Conservation (phyloP, 768 basidiomycete genomes). For the Leccinum obscurum region DNA sequence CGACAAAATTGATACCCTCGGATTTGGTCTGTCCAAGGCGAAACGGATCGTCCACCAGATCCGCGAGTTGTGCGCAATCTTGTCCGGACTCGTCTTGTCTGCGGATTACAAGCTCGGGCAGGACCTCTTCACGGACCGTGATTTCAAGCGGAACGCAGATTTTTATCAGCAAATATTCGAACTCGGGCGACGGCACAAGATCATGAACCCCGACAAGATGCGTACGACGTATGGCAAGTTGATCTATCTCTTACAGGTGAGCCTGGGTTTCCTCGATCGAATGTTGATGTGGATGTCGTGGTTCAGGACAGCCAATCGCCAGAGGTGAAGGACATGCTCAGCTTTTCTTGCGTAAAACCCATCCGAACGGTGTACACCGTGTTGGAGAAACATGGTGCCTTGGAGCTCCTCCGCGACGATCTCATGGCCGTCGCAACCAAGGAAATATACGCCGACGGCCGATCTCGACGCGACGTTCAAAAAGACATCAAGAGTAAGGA, state of each 20-base stretch:
- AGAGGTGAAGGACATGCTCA: conserved; percentile 77
- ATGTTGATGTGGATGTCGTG: background rate
- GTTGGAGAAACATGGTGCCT: conserved; percentile 61
- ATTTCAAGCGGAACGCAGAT: conserved; percentile 76
- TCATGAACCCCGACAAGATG: conserved; percentile 94
- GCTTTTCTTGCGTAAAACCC: conserved; percentile 75
- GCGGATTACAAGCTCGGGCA: conserved; percentile 91
- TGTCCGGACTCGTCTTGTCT: conserved; percentile 78
- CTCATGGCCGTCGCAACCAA: conserved; percentile 75
- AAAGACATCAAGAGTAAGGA: conserved; percentile 84
- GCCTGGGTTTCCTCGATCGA: conserved; percentile 11
- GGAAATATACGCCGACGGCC: conserved; percentile 74
- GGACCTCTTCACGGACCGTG: conserved; percentile 77
- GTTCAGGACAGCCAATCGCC: conserved; percentile 78
- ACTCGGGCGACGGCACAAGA: conserved; percentile 81
- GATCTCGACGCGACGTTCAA: conserved; percentile 75
- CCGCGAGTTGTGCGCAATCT: conserved; percentile 82
- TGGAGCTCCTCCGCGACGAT: conserved; percentile 74
- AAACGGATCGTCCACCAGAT: conserved; percentile 87
- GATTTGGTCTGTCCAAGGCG: conserved; percentile 77
- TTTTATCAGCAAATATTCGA: conserved; percentile 84
- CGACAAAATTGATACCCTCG: conserved; percentile 84
- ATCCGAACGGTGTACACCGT: conserved; percentile 74
- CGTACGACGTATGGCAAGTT: conserved; percentile 85
- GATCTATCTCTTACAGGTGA: conserved; percentile 78